Evolutionary conservation across 176 grass and related monocot genomes (phyloP).

Genomic region (Carex scoparia): DNA sequence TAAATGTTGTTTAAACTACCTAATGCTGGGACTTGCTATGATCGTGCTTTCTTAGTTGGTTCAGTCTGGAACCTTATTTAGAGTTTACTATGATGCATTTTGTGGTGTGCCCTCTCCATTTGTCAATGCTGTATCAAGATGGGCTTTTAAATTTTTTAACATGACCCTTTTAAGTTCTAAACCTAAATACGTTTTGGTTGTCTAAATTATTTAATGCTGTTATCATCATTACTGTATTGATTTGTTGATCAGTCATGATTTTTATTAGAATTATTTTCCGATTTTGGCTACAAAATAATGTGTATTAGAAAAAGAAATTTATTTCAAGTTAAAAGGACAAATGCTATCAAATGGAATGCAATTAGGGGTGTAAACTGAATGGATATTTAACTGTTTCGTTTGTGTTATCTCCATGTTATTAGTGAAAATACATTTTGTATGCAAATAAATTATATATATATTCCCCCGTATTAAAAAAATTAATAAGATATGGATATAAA

Average conservation of each 20-base stretch:
- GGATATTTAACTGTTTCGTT: too few relatives aligned
- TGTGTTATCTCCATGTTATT: too few relatives aligned
- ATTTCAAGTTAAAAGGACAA: too few relatives aligned
- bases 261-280: too few relatives aligned
- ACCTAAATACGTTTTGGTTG: neutral
- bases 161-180: neutral
- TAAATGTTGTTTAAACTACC: neutral
- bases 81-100: constrained; percentile 1
- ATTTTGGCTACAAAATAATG: too few relatives aligned
- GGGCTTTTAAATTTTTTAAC: neutral
- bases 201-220: neutral
- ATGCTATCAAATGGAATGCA: too few relatives aligned
- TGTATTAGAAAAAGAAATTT: too few relatives aligned
- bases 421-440: too few relatives aligned
- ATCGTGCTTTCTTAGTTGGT: neutral
- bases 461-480: too few relatives aligned
- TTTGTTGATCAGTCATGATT: neutral
- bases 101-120: neutral
- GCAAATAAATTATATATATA: too few relatives aligned
- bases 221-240: neutral
- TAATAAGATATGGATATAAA: too few relatives aligned
- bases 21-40: neutral
- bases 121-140: neutral
- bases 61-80: neutral
- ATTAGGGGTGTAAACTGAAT: too few relatives aligned